Base-by-base conservation (phyloP, 2,329 filamentous ascomycete species). In the Lecanicillium sp. region DNA sequence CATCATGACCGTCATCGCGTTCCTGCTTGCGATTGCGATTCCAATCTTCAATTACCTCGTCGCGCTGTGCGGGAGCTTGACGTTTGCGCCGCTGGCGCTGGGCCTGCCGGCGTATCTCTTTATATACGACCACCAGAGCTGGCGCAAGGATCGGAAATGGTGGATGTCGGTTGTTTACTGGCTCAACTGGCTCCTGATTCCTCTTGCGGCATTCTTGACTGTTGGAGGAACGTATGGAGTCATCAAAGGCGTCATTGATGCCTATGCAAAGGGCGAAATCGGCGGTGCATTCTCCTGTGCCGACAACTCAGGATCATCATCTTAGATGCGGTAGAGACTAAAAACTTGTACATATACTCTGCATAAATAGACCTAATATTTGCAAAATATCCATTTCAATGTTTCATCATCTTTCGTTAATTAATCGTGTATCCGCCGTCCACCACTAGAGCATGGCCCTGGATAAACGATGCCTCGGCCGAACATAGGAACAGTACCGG, bases 401-500 rank as follows among this genome's bases (percentile, higher is more conserved):
- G n/a, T n/a, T n/a, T n/a, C n/a, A n/a, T n/a, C 23, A 36, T 27
- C 17, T 44, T 21, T 21, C 20, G 4, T 48, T 56, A 71, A 46
- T 69, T 70, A n/a, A 75, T 74, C 2, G 69, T 67, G 56, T 77
- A 77, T 2, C 74, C 74, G 7, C 74, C 74, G 52, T 78, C 74
- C 1, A 78, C 74, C 1, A 76, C 69, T 53, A 77, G 56, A 0
- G 73, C 72, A 57, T 74, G 68, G 0, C 75, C 74, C 45, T 76
- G 73, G 1, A 78, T 60, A 56, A 78, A 78, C 0, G 71, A 73
- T 1, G 74, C 70, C 30, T 71, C 64, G 0, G 58, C 66, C 1
- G 71, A 74, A 29, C 70, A 74, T 12, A 78, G 55, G 50, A 77
- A 78, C 20, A 78, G 53, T 0, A 72, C 70, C 0, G 67, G 66